Evolutionary conservation across 2,329 filamentous ascomycete genomes (phyloP), one percentile per base, ranked within the genome.

Genomic region (Alternaria alternata): DNA sequence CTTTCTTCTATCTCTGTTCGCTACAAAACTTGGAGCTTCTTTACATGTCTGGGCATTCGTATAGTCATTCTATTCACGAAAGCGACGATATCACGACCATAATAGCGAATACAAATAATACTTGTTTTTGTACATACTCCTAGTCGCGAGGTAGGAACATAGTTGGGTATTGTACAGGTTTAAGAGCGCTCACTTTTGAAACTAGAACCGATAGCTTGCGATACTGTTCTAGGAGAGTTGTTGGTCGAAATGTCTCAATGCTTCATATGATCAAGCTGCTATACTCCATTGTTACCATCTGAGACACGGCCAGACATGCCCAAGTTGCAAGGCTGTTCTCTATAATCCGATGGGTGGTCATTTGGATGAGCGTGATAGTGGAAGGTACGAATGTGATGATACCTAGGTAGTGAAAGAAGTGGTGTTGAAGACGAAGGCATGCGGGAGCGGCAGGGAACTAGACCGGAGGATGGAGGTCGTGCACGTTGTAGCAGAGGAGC

Each of bases 11-110:
- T 49, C 32, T 49, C 30, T 49, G 30, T 49, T 38, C 5, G 46
- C 30, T 8, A 26, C 30, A 24, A 24, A 38, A 1, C 34, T 49
- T 36, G 46, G 46, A 24, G 16, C 22, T 49, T 49, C 7, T 24
- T 16, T 26, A 26, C 32, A 49, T 49, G 46, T 49, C 46, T 49
- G 46, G 46, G 32, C 46, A 49, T 49, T 49, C 34, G 46, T 49
- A 49, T 49, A 49, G 30, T 16, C 24, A 8, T 49, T 38, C 46
- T 49, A 49, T 49, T 22, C 46, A 49, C 30, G 46, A 38, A 49
- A 36, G 46, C 46, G 16, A 49, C 18, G 46, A 49, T 36, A 36
- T 49, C 34, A 49, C 12, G 46, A 38, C 46, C 34, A 24, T 49
- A 38, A 49, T 49, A 49, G 46, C 32, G 20, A 42, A 49, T 38